Evolutionary conservation across 2,329 filamentous ascomycete genomes (phyloP).

Genomic region (Aspergillus japonicus): DNA sequence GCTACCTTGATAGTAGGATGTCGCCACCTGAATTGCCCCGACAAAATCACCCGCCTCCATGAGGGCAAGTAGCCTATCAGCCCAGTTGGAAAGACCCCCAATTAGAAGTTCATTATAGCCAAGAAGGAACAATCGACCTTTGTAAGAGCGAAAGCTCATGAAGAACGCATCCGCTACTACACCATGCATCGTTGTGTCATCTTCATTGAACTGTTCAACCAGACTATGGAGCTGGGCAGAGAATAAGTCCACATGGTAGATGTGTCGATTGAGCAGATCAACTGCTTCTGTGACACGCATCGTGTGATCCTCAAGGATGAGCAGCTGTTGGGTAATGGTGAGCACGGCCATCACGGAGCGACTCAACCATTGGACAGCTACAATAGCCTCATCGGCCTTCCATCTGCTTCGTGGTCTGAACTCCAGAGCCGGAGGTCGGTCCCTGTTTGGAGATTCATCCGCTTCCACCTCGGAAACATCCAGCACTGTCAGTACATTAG

Average conservation of each 20-base stretch:
- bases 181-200: conserved; percentile 86
- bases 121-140: conserved; percentile 85
- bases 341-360: conserved; percentile 87
- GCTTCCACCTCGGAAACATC: conserved; percentile 74
- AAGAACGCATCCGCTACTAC: conserved; percentile 96
- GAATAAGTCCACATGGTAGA: conserved; percentile 88
- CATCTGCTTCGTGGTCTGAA: conserved; percentile 85
- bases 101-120: conserved; percentile 93
- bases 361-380: conserved; percentile 94
- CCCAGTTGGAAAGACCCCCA: conserved; percentile 93
- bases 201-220: conserved; percentile 84
- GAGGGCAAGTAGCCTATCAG: conserved; percentile 83
- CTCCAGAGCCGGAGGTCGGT: conserved; percentile 73
- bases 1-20: conserved; percentile 85
- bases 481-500: conserved; percentile 89
- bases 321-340: conserved; percentile 88
- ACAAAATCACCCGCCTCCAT: conserved; percentile 98
- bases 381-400: conserved; percentile 92
- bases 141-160: conserved; percentile 96
- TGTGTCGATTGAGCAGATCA: conserved; percentile 85
- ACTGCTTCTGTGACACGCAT: conserved; percentile 94
- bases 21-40: conserved; percentile 83
- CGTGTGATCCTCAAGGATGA: conserved; percentile 85
- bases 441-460: conserved; percentile 61
- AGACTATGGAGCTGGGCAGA: conserved; percentile 79